These are phyloP conservation scores for Globisporangium nunn DNA, from an alignment of 352 stramenopile species.

Conservation along the genomic window DNA sequence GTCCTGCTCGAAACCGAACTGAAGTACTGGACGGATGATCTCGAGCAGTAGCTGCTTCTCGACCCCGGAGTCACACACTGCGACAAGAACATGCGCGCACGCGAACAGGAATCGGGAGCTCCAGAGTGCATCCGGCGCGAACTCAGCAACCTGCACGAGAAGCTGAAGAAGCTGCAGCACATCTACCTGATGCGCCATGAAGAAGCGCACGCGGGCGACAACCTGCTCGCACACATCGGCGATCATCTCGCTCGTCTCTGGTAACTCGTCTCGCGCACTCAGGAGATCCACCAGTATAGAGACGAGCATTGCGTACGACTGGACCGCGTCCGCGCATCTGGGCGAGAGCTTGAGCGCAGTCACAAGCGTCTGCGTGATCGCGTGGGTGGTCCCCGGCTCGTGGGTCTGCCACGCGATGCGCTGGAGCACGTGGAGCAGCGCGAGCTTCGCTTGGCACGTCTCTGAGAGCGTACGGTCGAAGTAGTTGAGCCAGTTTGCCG, in stretches of 20 bases:
- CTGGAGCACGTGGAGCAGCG: conserved; percentile 29
- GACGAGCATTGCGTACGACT: conserved; percentile 30
- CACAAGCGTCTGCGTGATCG: conserved; percentile 19
- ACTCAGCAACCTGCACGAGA: conserved; percentile 25
- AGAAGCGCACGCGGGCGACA: conserved; percentile 16
- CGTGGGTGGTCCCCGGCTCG: conserved; percentile 1
- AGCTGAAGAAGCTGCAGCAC: conserved; percentile 39
- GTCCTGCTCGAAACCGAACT: conserved; percentile 13
- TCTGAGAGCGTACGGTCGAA: conserved; percentile 3
- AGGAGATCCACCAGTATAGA: conserved; percentile 35
- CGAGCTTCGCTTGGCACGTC: conserved; percentile 17
- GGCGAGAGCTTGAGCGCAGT: conserved; percentile 29
- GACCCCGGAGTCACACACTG: conserved; percentile 15
- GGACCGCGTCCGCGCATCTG: conserved; percentile 11
- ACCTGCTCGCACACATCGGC: conserved; percentile 5
- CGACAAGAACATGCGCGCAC: conserved; percentile 30
- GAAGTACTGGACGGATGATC: conserved; percentile 21
- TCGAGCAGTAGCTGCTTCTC: conserved; percentile 43
- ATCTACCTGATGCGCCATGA: conserved; percentile 21
- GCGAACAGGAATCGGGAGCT: conserved; percentile 30
- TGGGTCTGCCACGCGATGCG: conserved; percentile 32
- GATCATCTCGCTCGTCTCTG: conserved; percentile 6
- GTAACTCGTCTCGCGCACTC: not conserved
- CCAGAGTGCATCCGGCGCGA: conserved; percentile 21
- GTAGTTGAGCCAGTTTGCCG: too few species aligned